Evolutionary conservation across 768 basidiomycete genomes (phyloP), one percentile per base, ranked within the genome.

Genomic region (Trametes cubensis): DNA sequence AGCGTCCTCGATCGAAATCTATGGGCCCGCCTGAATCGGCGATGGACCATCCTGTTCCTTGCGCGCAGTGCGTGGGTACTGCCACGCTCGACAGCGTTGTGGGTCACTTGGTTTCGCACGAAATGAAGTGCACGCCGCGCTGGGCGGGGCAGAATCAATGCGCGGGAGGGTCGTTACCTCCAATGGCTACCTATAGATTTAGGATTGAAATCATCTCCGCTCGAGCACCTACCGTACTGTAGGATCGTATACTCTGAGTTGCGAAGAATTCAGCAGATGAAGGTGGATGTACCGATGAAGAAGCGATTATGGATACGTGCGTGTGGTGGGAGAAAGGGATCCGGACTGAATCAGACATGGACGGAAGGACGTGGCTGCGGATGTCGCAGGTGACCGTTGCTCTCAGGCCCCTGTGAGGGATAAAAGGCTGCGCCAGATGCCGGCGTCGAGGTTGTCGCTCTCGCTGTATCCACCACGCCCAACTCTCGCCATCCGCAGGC

Each of bases 321-420:
- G 42, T 18, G 42, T 17, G 13, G 30, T 51, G 50, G 34, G 34
- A 39, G 50, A 51, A 39, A 28, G 25, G 26, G 50, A n/a, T 26
- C 25, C 23, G 50, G 26, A 26, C 26, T 51, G 23, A 49, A 49
- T 49, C 48, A 49, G 48, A 49, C 17, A 25, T 26, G 48, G 48
- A 23, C 20, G 45, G 45, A 46, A 46, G 10, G 48, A 28, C 25
- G 25, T 26, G 48, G 48, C 48, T 54, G 53, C 53, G 53, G 40
- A 54, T 17, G 53, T 42, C 25, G 40, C 53, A 54, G 53, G 38
- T 54, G 53, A 54, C 53, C 34, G 53, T 25, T 21, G 40, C 41
- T 44, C 53, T 42, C 53, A 53, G 34, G 34, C 51, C 51, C 51
- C 38, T 53, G 4, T 40, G 20, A 34, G 34, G 34, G 38, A 45